phyloP scores from a whole-genome alignment of 257 asterid species.

The Solanum acaule region DNA sequence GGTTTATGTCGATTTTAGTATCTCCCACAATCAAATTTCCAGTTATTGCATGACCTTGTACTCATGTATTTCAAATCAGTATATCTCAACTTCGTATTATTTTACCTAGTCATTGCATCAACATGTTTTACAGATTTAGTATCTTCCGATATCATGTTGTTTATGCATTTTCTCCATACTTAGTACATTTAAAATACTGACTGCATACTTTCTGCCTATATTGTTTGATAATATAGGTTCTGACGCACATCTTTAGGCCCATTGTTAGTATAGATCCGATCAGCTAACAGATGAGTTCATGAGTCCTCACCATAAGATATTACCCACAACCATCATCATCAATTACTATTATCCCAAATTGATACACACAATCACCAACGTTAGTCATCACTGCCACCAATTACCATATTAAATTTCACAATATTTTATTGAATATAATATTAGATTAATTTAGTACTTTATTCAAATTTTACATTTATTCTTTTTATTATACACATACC shows the following conservation, averaged over 20 bases:
- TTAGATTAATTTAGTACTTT: too few species aligned
- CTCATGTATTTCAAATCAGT: neutral
- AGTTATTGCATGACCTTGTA: neutral
- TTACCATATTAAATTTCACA: neutral
- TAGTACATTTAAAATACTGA: neutral
- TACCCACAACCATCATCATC: neutral
- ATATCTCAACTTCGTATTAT: neutral
- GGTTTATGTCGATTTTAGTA: neutral
- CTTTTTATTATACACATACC: too few species aligned
- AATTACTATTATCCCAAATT: neutral
- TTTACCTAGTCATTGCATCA: neutral
- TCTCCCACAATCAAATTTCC: neutral
- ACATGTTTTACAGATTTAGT: too few species aligned
- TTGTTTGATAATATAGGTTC: neutral
- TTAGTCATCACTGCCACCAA: neutral
- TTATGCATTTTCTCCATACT: neutral
- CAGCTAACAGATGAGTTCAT: neutral
- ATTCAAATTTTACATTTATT: too few species aligned
- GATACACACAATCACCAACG: neutral
- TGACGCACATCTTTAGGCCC: neutral
- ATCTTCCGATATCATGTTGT: too few species aligned
- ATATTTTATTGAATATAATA: too few species aligned
- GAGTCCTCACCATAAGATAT: neutral
- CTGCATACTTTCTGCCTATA: too few species aligned
- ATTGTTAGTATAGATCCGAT: too few species aligned